Evolutionary conservation across 2,329 filamentous ascomycete species (phyloP), one percentile per base, ranked within the genome.

Genomic region (Verticillium isaacii): DNA sequence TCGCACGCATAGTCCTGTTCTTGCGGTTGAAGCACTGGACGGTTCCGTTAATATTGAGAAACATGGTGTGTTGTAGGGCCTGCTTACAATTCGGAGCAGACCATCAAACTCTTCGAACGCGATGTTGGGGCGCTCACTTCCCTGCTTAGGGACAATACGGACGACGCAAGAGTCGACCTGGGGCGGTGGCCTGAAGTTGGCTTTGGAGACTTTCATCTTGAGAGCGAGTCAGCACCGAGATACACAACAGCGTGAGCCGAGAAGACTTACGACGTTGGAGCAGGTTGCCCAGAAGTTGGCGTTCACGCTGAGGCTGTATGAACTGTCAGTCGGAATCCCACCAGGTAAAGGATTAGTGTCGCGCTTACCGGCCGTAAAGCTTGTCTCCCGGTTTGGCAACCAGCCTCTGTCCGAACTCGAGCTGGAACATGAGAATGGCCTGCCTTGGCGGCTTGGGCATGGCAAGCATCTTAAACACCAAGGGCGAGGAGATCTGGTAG

Each of bases 71-170:
- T 32, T 8, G 50, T 5, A 2, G 50, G 29, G 14, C 9, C 45
- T 19, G 56, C 60, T 50, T 59, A 90, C 88, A 87, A 96, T 87
- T 58, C 92, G 82, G 64, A 98, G 76, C 72, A 98, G 82, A 11
- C 94, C 93, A 72, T 98, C 94, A 89, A 93, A 97, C 75, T 98
- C 95, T 60, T 96, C 92, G 77, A 94, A 98, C 72, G 88, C 91
- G 66, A 98, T 93, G 68, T 92, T 89, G 60, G 94, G 94, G 41
- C 92, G 81, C 66, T 88, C 85, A 57, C 78, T 80, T 12, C 93
- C 93, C 41, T 85, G 83, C 79, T 97, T 96, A 25, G 93, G 93
- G 72, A 94, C 91, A 67, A 97, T 90, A 63, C 93, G 85, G 57
- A 97, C 93, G 7, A 97, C 93, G 62, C 90, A 93, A 8, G 88